phyloP scores from a whole-genome alignment of 1,284 basidiomycete species.

The Ustilago crameri region DNA sequence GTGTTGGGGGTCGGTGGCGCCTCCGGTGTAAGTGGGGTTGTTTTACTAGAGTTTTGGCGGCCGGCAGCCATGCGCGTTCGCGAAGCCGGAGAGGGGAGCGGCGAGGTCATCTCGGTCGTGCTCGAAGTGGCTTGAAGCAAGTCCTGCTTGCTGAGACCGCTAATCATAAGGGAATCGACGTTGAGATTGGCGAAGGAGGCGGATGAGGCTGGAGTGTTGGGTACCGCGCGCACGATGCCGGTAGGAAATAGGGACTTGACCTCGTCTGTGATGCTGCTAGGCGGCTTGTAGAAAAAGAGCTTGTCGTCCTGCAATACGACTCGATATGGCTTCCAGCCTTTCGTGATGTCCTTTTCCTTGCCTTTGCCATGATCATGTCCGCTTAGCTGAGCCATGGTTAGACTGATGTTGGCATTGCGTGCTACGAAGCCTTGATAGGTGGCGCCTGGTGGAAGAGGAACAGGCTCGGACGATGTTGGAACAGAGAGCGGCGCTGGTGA shows the following conservation, averaged over 20 bases:
- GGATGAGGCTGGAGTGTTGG: slow-evolving; percentile 22
- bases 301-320: slow-evolving; percentile 59
- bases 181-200: slow-evolving; percentile 27
- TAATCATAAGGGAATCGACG: slow-evolving; percentile 38
- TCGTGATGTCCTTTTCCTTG: slow-evolving; percentile 56
- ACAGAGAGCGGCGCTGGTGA: slow-evolving; percentile 8
- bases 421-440: slow-evolving; percentile 56
- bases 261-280: slow-evolving; percentile 57
- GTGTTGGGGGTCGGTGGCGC: slow-evolving; percentile 9
- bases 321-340: slow-evolving; percentile 67
- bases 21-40: not conserved
- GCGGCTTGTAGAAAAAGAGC: slow-evolving; percentile 65
- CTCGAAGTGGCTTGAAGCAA: slow-evolving; percentile 56
- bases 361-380: slow-evolving; percentile 40
- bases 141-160: slow-evolving; percentile 57
- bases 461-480: slow-evolving; percentile 18
- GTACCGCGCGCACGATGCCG: slow-evolving; percentile 24
- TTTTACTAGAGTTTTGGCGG: slow-evolving; percentile 25
- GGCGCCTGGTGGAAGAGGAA: slow-evolving; percentile 49
- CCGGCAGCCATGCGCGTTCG: slow-evolving; percentile 25
- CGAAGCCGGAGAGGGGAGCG: slow-evolving; percentile 23
- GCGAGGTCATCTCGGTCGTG: slow-evolving; percentile 32
- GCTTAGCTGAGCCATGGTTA: slow-evolving; percentile 52
- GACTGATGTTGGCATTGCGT: slow-evolving; percentile 60
- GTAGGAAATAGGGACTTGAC: slow-evolving; percentile 60